Percentiles rank a stretch among this genome's conserved stretches.
phyloP scores from a whole-genome alignment of 1,284 basidiomycete genomes.

The Tremellales sp. region DNA sequence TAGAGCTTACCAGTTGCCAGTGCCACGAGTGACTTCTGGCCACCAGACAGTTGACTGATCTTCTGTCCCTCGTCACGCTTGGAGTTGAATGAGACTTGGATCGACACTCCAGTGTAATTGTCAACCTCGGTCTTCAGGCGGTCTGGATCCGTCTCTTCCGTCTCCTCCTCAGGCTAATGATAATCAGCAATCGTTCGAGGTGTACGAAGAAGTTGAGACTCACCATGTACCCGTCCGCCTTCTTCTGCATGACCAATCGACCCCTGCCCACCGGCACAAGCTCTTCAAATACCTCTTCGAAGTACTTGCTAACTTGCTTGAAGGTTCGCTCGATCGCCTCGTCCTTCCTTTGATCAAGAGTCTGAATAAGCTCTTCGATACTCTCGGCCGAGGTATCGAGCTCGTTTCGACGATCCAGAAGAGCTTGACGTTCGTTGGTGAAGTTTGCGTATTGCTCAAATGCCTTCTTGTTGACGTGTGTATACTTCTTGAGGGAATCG shows the following conservation, averaged over 20 bases:
- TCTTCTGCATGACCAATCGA: constrained; percentile 82
- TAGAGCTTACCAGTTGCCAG: constrained; percentile 70
- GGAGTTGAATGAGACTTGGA: constrained; percentile 96
- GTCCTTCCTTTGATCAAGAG: constrained; percentile 93
- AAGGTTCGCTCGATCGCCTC: constrained; percentile 98
- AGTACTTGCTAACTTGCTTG: constrained; percentile 95
- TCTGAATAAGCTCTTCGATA: constrained; percentile 91
- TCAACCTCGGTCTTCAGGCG: constrained; percentile 71
- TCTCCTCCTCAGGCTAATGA: constrained; percentile 42
- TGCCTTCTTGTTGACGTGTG: constrained; percentile 99
- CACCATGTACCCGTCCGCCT: constrained; percentile 67
- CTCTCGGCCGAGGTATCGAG: constrained; percentile 82
- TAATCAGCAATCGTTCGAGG: background rate
- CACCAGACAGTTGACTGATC: constrained; percentile 95
- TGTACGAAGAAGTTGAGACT: constrained; percentile 22
- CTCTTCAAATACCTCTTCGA: constrained; percentile 94
- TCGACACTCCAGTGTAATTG: constrained; percentile 94
- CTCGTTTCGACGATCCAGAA: constrained; percentile 79
- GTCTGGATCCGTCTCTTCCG: constrained; percentile 22
- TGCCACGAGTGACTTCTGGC: constrained; percentile 95
- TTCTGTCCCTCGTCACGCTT: constrained; percentile 93
- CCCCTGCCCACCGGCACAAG: constrained; percentile 94
- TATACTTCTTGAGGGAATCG: constrained; percentile 89
- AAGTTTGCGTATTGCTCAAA: constrained; percentile 98
- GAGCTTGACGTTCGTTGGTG: constrained; percentile 92